Base-by-base conservation (phyloP, 192 early-diverging fungal species). In the Umbelopsis sp. region DNA sequence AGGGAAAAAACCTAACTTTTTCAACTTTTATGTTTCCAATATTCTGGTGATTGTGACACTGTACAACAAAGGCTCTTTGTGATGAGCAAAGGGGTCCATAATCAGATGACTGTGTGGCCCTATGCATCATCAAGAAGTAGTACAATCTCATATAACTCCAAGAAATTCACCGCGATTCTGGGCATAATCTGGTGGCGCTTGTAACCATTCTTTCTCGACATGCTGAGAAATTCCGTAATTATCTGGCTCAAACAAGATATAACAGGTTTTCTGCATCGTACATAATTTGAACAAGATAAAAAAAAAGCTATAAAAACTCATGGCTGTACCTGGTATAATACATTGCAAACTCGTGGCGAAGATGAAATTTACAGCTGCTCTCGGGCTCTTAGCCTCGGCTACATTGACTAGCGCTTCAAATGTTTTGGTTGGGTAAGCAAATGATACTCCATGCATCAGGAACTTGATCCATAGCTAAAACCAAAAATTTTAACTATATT, bases 181-280 rank as follows among this genome's bases (percentile, higher is more conserved):
- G 16, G 29, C 56, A 29, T 29, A 62, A 34, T 62, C 26, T 62
- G 29, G 56, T 62, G 56, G 56, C 56, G 56, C 56, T 62, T 62
- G 29, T 29, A 62, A 17, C 14, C 26, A 20, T 5, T 16, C 47
- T 49, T n/a, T 9, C 47, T n/a, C 20, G 29, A 53, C 25, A 12
- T 53, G 26, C 25, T 62, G 56, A 31, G 56, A 62, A 62, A 14
- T 62, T 62, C 38, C 38, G 38, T 41, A 41, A 4, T 11, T 0
- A 41, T 41, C 38, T 6, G 38, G 38, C 38, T 41, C 12, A 41
- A 41, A 41, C 38, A 41, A 41, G 7, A 41, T 41, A 11, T 41
- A 41, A 3, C 4, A 41, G 38, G 38, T 4, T 1, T 41, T 11
- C 38, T 6, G 38, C 4, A 41, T 41, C 7, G 38, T 41, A 11